Conservation (phyloP, 2,329 filamentous ascomycete genomes). For the Aspergillus calidoustus region DNA sequence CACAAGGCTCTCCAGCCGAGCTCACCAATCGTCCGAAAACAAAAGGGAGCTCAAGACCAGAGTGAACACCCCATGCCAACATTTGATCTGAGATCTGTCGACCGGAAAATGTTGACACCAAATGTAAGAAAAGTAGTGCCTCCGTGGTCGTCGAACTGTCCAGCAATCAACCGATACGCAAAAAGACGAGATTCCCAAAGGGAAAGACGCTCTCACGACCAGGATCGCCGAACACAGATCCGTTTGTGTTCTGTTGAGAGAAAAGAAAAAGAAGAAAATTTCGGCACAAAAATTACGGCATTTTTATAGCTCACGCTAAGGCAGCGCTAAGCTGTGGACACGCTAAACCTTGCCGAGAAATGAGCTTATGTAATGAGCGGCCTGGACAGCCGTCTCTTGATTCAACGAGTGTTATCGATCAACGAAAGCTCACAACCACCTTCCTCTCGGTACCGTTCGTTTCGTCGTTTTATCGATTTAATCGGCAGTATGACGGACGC, state of each 20-base stretch:
- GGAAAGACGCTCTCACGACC: constrained; percentile 46
- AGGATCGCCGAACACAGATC: constrained; percentile 89
- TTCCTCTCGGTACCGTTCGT: constrained; percentile 1
- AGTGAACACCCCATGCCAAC: constrained; percentile 55
- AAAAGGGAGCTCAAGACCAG: constrained; percentile 68
- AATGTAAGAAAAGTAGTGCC: constrained; percentile 63
- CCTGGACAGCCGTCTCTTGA: background rate
- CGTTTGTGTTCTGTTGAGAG: constrained; percentile 56
- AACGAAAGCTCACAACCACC: background rate
- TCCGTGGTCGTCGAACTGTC: constrained; percentile 89
- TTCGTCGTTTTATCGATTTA: background rate
- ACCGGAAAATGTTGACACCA: constrained; percentile 86
- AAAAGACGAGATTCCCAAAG: constrained; percentile 46
- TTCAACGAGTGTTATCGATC: background rate
- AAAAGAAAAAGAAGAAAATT: constrained; percentile 46
- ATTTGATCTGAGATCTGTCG: constrained; percentile 90
- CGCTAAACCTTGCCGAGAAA: constrained; percentile 30
- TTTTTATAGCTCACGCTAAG: constrained; percentile 36
- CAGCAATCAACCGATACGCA: constrained; percentile 76
- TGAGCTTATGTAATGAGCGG: constrained; percentile 24
- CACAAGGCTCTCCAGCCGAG: constrained; percentile 61
- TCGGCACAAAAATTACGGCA: constrained; percentile 12
- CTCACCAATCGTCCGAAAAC: constrained; percentile 59
- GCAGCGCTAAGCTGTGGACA: constrained; percentile 24
- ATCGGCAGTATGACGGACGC: constrained; percentile 53